Evolutionary conservation across 106 monocot species (phyloP).

Genomic region (Phalaenopsis equestris): DNA sequence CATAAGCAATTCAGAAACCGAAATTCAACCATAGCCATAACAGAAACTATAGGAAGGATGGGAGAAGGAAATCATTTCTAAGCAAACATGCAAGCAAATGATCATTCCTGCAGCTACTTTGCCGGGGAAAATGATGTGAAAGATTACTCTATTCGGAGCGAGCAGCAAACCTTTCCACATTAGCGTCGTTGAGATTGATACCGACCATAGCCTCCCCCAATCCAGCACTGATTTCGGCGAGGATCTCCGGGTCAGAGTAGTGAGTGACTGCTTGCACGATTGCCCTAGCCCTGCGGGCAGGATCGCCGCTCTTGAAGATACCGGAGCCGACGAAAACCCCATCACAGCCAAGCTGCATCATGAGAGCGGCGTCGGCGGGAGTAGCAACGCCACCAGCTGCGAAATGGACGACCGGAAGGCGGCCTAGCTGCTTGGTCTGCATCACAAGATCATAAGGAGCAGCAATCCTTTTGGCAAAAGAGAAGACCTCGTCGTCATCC

Average conservation of each 20-base stretch:
- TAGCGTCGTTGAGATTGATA: constrained; percentile 43
- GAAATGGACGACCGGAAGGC: constrained; percentile 45
- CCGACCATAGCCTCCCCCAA: constrained; percentile 53
- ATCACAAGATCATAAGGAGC: constrained; percentile 44
- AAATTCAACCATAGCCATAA: not conserved
- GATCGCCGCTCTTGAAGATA: constrained; percentile 47
- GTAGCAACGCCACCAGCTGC: constrained; percentile 46
- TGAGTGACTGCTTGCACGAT: constrained; percentile 47
- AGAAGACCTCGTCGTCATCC: constrained; percentile 39
- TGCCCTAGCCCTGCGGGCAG: constrained; percentile 28
- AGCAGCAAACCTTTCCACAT: constrained; percentile 47
- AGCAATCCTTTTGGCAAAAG: constrained; percentile 37
- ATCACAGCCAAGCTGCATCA: constrained; percentile 56
- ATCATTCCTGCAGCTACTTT: not conserved
- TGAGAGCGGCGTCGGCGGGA: constrained; percentile 44
- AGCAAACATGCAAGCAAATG: not conserved
- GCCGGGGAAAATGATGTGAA: constrained; percentile 22
- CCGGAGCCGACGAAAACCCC: constrained; percentile 53
- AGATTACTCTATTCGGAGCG: constrained; percentile 31
- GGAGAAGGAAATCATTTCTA: not conserved
- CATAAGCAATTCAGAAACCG: not conserved
- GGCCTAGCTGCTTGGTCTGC: constrained; percentile 34
- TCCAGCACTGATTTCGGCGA: constrained; percentile 36
- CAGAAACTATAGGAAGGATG: not conserved
- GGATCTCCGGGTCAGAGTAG: constrained; percentile 40